Conservation (phyloP, 1,284 basidiomycete species). For the Trichosporon ovoides region DNA sequence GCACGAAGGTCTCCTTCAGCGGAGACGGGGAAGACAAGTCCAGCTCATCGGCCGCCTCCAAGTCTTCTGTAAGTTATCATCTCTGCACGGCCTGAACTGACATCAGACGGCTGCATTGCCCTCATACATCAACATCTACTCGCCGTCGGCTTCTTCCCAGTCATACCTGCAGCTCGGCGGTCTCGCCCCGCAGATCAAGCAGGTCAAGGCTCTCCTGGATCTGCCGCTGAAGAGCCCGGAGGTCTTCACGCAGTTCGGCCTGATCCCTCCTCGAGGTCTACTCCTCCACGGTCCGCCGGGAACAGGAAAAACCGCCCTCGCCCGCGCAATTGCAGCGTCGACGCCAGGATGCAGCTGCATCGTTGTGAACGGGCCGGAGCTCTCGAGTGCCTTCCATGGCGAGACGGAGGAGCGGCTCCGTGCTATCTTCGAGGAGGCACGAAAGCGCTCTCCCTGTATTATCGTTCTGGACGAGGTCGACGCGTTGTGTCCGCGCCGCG, state of each 20-base stretch:
- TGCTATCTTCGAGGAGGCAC: conserved; percentile 83
- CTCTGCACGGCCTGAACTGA: not conserved
- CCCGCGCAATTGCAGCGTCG: conserved; percentile 73
- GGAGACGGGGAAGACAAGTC: conserved; percentile 7
- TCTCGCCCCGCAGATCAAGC: conserved; percentile 75
- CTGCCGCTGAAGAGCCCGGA: conserved; percentile 86
- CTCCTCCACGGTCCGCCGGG: conserved; percentile 88
- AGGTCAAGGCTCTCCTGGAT: conserved; percentile 90
- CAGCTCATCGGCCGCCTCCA: not conserved
- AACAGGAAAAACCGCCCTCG: conserved; percentile 90
- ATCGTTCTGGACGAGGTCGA: conserved; percentile 96
- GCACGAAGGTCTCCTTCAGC: conserved; percentile 29
- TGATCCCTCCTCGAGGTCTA: conserved; percentile 84
- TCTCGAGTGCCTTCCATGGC: conserved; percentile 90
- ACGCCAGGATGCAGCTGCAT: conserved; percentile 74
- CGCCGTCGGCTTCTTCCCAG: conserved; percentile 27
- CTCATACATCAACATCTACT: conserved; percentile 46
- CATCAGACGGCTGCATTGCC: conserved; percentile 23
- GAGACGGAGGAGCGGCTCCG: conserved; percentile 90
- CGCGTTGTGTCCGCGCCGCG: conserved; percentile 82
- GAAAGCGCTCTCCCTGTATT: conserved; percentile 76
- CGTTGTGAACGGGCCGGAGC: conserved; percentile 88
- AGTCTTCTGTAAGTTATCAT: not conserved
- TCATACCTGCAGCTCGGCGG: conserved; percentile 73
- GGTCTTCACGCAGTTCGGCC: conserved; percentile 79